These are phyloP conservation scores for Leptodermis oblonga DNA, from an alignment of 257 asterid genomes.

Conservation along the genomic window DNA sequence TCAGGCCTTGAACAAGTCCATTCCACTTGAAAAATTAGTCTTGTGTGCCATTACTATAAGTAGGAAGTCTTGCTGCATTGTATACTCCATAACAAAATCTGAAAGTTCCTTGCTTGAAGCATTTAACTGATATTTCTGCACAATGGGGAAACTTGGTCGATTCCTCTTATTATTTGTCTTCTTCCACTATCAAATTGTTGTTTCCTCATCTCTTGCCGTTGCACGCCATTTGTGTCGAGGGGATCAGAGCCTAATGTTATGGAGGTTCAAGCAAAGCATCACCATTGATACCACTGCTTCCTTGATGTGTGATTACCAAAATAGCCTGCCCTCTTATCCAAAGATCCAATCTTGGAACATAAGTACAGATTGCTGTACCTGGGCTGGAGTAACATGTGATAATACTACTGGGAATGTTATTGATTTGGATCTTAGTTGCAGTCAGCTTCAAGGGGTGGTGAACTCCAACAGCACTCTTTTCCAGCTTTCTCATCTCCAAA, in stretches of 20 bases:
- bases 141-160: not conserved
- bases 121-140: not conserved
- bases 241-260: constrained; percentile 21
- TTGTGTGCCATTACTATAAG: too few relatives aligned
- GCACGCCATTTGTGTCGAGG: constrained; percentile 9
- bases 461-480: constrained; percentile 16
- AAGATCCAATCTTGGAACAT: constrained; percentile 16
- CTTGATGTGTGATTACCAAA: not conserved
- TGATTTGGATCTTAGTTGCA: constrained; percentile 20
- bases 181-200: constrained; percentile 5
- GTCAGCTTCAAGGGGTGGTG: constrained; percentile 19
- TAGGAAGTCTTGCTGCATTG: not conserved
- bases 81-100: not conserved
- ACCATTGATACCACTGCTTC: constrained; percentile 7
- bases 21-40: too few relatives aligned
- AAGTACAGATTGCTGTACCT: constrained; percentile 18
- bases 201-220: constrained; percentile 5
- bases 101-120: not conserved
- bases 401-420: constrained; percentile 17
- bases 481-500: constrained; percentile 12
- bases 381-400: constrained; percentile 19
- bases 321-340: constrained; percentile 11
- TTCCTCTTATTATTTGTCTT: constrained; percentile 11
- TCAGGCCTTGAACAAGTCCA: not conserved
- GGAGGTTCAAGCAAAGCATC: constrained; percentile 13